These are phyloP conservation scores for Groenewaldozyma auringiensis DNA, from an alignment of 1,139 yeast species.

Conservation along the genomic window DNA sequence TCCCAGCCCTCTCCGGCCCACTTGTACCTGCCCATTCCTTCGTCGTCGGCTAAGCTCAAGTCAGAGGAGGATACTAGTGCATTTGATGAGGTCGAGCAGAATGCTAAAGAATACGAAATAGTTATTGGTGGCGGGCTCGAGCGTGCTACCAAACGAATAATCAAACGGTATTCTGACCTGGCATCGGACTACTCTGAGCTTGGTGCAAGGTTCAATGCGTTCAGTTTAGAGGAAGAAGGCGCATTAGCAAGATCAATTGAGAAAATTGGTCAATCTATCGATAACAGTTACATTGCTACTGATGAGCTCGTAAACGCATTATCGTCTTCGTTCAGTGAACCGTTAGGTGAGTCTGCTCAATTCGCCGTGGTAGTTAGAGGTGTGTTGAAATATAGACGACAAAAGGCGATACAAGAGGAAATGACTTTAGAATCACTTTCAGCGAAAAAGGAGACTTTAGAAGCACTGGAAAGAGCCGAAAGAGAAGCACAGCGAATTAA, in stretches of 20 bases:
- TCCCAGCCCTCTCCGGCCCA: conserved; percentile 50
- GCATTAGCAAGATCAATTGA: conserved; percentile 50
- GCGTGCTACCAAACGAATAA: conserved; percentile 56
- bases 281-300: conserved; percentile 58
- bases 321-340: conserved; percentile 72
- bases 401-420: conserved; percentile 60
- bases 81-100: conserved; percentile 39
- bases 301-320: conserved; percentile 62
- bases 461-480: conserved; percentile 35
- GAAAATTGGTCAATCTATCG: conserved; percentile 73
- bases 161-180: conserved; percentile 55
- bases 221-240: conserved; percentile 55
- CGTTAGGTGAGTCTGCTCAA: conserved; percentile 74
- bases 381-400: conserved; percentile 59
- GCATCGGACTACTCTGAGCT: conserved; percentile 62
- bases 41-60: conserved; percentile 34
- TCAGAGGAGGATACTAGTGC: conserved; percentile 29
- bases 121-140: conserved; percentile 53
- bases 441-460: conserved; percentile 34
- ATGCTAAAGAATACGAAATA: conserved; percentile 50
- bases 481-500: conserved; percentile 37
- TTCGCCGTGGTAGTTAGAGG: conserved; percentile 61
- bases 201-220: conserved; percentile 65
- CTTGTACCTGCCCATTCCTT: conserved; percentile 56
- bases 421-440: conserved; percentile 49